Evolutionary conservation across 164 flowering plant species (phyloP), one percentile per base, ranked within the genome.

Genomic region (Euptelea pleiosperma): DNA sequence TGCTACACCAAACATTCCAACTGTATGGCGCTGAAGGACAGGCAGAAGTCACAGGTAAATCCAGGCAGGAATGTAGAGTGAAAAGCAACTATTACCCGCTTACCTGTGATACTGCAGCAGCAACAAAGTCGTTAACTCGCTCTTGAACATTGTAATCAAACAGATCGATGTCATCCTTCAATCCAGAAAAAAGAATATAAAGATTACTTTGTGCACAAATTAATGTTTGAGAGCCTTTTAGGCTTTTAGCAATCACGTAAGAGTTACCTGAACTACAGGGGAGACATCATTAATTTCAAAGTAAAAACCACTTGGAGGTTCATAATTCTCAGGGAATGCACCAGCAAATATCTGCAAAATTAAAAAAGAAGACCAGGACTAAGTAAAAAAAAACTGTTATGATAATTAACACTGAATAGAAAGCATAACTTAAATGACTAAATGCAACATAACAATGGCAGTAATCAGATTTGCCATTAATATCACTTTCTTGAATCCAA

Each of bases 81-180:
- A 36, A 36, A 51, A 36, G 24, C 1, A 55, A 29, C 26, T 52
- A 21, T 3, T 8, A 12, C 33, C 12, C 22, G 34, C 67, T 58
- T 72, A 85, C 98, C 87, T 85, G 96, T 52, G 83, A 63, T 36
- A 81, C 8, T 42, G 98, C 96, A 72, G 93, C 98, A 46, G 83
- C 84, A 21, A 92, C 91, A 73, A 92, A 92, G 60, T 79, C 91
- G 65, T 92, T 62, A 43, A 92, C 96, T 53, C 96, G 76, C 61
- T 89, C 91, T 75, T 83, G 77, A 58, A 92, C 93, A 76, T 92
- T 92, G 72, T 87, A 89, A 68, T 92, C 96, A 72, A 82, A 91
- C 54, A 89, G 63, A 42, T 73, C 69, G 60, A 65, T 34, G 52
- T 91, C 81, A 59, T 69, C 77, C 77, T 73, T 52, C 54, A 60